Evolutionary conservation across 2,329 filamentous ascomycete species (phyloP), one percentile per base, ranked within the genome.

Genomic region (Zymoseptoria pseudotritici): DNA sequence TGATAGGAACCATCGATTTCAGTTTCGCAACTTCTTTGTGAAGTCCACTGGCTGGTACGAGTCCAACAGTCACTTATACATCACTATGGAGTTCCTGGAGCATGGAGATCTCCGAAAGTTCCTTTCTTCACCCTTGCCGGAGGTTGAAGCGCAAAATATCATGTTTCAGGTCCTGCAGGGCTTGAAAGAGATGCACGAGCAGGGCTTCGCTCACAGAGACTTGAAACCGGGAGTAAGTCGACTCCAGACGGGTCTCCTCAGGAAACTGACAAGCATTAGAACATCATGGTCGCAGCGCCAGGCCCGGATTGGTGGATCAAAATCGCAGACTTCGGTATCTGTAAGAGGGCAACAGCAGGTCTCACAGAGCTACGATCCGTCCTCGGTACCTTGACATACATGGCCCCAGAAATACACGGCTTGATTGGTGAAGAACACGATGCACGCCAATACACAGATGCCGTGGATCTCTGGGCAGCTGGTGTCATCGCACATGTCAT

Each of bases 321-420:
- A 57, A 70, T 77, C 19, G 72, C 66, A 9, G 76, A 78, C 59
- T 77, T 78, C 64, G 75, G 75, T 2, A 69, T 77, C 52, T 68
- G 61, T 49, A 77, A 64, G 42, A 26, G 52, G 55, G 31, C 31
- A 2, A 46, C 50, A 17, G 24, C 31, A 20, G 50, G 20, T 7
- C 19, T 26, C 5, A 50, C 42, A n/a, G 21, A 29, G 21, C 24
- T 49, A 22, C 54, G 21, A 49, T 17, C 26, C 31, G 19, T 9
- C 22, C n/a, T 50, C 11, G 54, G 54, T 21, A 56, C 54, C 21
- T 9, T 21, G 20, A 21, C 17, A 5, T 56, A 56, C 46, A 56
- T 56, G 54, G 46, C 54, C 17, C 54, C 54, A 5, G 36, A 56
- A 17, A 31, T 56, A 24, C 24, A 50, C 19, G 50, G 50, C 6